Conservation (phyloP, 805 yeast genomes). For the Saturnispora besseyi region DNA sequence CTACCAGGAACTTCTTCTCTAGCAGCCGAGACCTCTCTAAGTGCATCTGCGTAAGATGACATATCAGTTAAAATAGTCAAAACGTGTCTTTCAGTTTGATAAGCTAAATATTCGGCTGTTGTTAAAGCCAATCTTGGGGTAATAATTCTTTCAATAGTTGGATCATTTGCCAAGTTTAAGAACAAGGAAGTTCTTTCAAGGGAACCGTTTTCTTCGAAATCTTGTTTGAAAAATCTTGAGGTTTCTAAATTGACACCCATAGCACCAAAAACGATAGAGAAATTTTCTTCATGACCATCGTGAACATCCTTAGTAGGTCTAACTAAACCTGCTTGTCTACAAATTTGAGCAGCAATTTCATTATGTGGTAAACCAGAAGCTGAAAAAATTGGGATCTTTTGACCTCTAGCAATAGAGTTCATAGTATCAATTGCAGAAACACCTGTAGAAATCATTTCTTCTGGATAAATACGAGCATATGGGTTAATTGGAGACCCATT, state of each 20-base stretch:
- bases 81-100: constrained; percentile 98
- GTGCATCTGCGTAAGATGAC: constrained; percentile 99
- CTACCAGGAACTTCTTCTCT: constrained; percentile 99
- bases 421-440: constrained; percentile 96
- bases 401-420: constrained; percentile 99
- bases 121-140: constrained; percentile 98
- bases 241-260: constrained; percentile 99
- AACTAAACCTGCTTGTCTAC: constrained; percentile 99
- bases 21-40: constrained; percentile 99
- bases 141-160: constrained; percentile 98
- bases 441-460: constrained; percentile 99
- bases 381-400: constrained; percentile 97
- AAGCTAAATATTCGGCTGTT: constrained; percentile 96
- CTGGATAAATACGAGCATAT: constrained; percentile 96
- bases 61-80: constrained; percentile 96
- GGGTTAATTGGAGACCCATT: constrained; percentile 99
- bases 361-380: constrained; percentile 99
- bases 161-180: constrained; percentile 97
- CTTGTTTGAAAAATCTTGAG: constrained; percentile 96
- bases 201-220: constrained; percentile 98
- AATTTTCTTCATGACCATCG: constrained; percentile 99
- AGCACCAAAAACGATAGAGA: constrained; percentile 98
- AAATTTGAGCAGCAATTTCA: constrained; percentile 98
- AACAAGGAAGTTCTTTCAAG: constrained; percentile 95
- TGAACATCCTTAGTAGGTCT: constrained; percentile 99